phyloP scores from a whole-genome alignment of 140 eudicot genomes.

The Ambrosia hybrid region DNA sequence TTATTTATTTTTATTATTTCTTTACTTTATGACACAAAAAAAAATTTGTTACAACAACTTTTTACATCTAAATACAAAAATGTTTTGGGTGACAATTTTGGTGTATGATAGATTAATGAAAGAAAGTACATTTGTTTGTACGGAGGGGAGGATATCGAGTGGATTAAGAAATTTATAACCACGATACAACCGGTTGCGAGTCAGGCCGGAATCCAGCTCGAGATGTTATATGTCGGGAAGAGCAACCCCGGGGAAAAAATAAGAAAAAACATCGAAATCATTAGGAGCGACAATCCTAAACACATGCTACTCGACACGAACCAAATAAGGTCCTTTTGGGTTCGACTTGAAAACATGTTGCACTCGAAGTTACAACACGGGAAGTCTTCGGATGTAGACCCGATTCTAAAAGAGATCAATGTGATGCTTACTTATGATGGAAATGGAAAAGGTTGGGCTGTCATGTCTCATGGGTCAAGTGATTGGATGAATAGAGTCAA shows the following conservation, averaged over 20 bases:
- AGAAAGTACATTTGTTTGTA: conserved; percentile 71
- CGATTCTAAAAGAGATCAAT: conserved; percentile 63
- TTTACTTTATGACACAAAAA: too few species aligned
- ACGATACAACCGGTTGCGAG: conserved; percentile 45
- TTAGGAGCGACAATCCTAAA: conserved; percentile 53
- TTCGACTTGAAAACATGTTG: conserved; percentile 72
- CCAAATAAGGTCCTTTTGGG: conserved; percentile 79
- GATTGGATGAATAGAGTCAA: conserved; percentile 61
- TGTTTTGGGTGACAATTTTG: not conserved
- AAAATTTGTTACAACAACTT: too few species aligned
- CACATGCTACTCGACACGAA: conserved; percentile 43
- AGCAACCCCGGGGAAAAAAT: conserved; percentile 70
- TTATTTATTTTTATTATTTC: too few species aligned
- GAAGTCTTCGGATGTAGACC: conserved; percentile 51
- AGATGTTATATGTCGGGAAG: conserved; percentile 86
- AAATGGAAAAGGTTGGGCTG: conserved; percentile 82
- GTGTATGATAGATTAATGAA: conserved; percentile 33
- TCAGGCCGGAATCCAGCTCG: conserved; percentile 44
- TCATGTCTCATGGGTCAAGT: conserved; percentile 45
- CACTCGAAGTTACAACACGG: conserved; percentile 78
- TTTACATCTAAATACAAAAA: too few species aligned
- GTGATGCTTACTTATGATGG: conserved; percentile 75
- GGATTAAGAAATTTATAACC: conserved; percentile 65
- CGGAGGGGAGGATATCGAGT: conserved; percentile 84
- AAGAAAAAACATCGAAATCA: conserved; percentile 37